These are phyloP conservation scores for Boletus rex-veris DNA, from an alignment of 768 basidiomycete genomes.

Conservation along the genomic window DNA sequence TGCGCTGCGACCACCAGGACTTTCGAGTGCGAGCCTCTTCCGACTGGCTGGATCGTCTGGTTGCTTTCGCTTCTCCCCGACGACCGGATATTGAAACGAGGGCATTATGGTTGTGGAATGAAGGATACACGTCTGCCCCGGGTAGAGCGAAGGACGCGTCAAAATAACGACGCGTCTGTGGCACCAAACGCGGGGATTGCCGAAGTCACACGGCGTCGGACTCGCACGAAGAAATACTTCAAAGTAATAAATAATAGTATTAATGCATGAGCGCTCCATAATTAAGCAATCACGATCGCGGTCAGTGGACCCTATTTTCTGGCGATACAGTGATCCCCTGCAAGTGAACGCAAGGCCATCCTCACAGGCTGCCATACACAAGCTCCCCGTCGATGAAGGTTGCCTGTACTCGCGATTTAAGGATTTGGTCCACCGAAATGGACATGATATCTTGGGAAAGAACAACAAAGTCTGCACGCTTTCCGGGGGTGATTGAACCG, in stretches of 20 bases:
- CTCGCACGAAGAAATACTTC: too few relatives aligned
- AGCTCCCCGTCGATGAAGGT: constrained; percentile 76
- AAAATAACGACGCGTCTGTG: constrained; percentile 22
- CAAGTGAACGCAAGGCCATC: neutral
- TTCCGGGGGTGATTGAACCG: constrained; percentile 77
- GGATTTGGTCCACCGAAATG: constrained; percentile 53
- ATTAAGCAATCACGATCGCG: neutral
- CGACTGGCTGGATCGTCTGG: constrained; percentile 23
- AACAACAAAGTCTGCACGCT: constrained; percentile 83
- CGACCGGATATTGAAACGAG: constrained; percentile 9
- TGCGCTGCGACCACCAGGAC: constrained; percentile 5
- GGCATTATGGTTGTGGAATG: constrained; percentile 18
- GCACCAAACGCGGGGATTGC: constrained; percentile 14
- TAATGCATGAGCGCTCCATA: too few relatives aligned
- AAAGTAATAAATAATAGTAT: too few relatives aligned
- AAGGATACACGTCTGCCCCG: neutral
- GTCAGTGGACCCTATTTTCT: neutral
- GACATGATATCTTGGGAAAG: constrained; percentile 81
- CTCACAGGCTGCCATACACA: constrained; percentile 41
- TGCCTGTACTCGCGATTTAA: constrained; percentile 62
- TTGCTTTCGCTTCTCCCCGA: constrained; percentile 32
- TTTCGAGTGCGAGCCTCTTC: constrained; percentile 29
- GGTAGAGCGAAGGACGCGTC: constrained; percentile 2
- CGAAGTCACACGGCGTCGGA: neutral
- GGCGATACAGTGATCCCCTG: neutral